These are phyloP conservation scores for Lentinula sp. DNA, from an alignment of 768 basidiomycete species.

Conservation along the genomic window DNA sequence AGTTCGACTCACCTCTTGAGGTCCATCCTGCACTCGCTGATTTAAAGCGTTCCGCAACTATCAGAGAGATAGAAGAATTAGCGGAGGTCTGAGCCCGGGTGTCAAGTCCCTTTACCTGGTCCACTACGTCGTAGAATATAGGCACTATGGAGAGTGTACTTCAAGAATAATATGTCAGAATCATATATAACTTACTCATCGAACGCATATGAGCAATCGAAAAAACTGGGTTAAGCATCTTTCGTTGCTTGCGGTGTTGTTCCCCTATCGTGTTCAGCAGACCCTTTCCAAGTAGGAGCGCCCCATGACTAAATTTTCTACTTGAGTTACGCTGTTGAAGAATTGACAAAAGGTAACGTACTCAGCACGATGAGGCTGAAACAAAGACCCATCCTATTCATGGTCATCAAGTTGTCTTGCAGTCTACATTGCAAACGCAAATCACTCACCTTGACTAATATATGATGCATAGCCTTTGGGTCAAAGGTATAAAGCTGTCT, in stretches of 20 bases:
- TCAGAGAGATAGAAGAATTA: background rate
- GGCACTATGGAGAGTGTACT: background rate
- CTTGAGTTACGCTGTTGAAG: background rate
- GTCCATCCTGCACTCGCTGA: background rate
- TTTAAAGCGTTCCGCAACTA: background rate
- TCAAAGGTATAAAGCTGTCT: background rate
- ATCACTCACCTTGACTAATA: background rate
- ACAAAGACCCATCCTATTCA: background rate
- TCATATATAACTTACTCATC: slow-evolving; percentile 19
- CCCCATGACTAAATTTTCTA: background rate
- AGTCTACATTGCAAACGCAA: background rate
- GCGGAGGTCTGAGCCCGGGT: background rate
- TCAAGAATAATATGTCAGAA: slow-evolving; percentile 16
- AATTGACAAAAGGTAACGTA: background rate
- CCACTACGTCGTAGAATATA: background rate
- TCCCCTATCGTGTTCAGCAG: slow-evolving; percentile 6
- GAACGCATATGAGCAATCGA: slow-evolving; percentile 26
- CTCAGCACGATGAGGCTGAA: background rate
- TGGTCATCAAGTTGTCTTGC: background rate
- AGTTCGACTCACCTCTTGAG: background rate
- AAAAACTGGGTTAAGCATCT: slow-evolving; percentile 29
- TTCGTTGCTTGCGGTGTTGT: slow-evolving; percentile 25
- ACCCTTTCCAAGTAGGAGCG: background rate
- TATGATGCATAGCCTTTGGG: slow-evolving; percentile 3
- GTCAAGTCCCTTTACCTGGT: background rate